Conservation (phyloP, 805 yeast species). For the Metschnikowia drakensbergensis region DNA sequence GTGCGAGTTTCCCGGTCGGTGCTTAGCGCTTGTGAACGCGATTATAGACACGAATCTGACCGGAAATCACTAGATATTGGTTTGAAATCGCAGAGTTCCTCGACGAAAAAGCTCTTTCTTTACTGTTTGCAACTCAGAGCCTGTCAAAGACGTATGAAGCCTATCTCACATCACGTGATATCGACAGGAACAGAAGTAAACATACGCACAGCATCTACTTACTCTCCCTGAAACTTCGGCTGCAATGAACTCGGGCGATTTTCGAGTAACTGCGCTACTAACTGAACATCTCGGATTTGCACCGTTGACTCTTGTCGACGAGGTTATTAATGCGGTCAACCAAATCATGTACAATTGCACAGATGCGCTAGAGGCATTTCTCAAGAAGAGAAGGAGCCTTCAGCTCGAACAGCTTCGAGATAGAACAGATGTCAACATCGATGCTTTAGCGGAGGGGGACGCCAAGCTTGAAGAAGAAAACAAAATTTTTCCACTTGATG, state of each 20-base stretch:
- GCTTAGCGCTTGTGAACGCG: neutral
- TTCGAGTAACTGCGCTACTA: conserved; percentile 42
- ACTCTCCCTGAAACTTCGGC: neutral
- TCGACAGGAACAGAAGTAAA: neutral
- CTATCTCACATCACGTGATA: neutral
- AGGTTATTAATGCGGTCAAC: conserved; percentile 82
- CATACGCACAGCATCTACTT: neutral
- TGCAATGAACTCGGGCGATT: conserved; percentile 22
- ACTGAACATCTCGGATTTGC: conserved; percentile 87
- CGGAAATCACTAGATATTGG: too few species aligned
- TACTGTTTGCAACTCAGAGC: neutral
- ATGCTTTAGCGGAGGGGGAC: conserved; percentile 12
- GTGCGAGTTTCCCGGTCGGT: conserved; percentile 2
- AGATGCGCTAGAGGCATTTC: conserved; percentile 66
- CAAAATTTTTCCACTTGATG: conserved; percentile 32
- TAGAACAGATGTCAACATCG: conserved; percentile 5
- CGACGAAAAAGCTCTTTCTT: too few species aligned
- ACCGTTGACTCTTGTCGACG: conserved; percentile 79
- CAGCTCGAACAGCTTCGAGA: conserved; percentile 17
- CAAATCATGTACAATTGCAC: conserved; percentile 80
- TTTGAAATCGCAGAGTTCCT: too few species aligned
- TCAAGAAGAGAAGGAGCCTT: conserved; percentile 28
- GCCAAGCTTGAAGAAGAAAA: conserved; percentile 5
- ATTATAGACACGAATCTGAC: neutral
- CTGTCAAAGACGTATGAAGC: neutral